Conservation (phyloP, 129 eudicot species). For the Flaveria robusta region DNA sequence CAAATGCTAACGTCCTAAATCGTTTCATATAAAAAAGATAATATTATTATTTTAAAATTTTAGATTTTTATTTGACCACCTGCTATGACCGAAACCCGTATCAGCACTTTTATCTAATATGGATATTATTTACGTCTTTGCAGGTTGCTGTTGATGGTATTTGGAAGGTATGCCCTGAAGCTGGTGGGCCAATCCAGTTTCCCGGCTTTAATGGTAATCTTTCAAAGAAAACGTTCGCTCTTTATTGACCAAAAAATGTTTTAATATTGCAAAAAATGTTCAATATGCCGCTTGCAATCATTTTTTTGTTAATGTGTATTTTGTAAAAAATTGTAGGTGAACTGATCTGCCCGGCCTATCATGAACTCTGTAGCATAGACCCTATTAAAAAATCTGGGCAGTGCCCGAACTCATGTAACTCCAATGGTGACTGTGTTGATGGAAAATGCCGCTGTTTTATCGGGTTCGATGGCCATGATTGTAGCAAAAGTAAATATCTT, state of each 20-base stretch:
- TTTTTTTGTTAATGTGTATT: neutral
- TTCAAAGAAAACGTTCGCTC: neutral
- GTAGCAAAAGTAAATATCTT: constrained; percentile 65
- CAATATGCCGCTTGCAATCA: neutral
- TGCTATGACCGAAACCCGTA: neutral
- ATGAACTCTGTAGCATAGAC: constrained; percentile 76
- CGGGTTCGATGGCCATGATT: constrained; percentile 85
- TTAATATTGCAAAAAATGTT: neutral
- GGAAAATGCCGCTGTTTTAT: constrained; percentile 87
- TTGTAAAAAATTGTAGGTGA: constrained; percentile 55
- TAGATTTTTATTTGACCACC: constrained; percentile 7
- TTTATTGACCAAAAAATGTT: neutral
- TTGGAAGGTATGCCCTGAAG: constrained; percentile 85
- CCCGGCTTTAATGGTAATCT: constrained; percentile 87
- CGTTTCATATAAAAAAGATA: neutral
- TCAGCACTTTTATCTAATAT: neutral
- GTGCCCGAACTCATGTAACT: constrained; percentile 81
- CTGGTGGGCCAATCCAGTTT: constrained; percentile 86
- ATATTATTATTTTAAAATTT: neutral
- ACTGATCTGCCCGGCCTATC: constrained; percentile 87
- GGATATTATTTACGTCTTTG: neutral
- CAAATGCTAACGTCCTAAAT: neutral
- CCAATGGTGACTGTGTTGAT: constrained; percentile 86
- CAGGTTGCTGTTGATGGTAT: constrained; percentile 94
- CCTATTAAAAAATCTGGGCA: constrained; percentile 54